Base-by-base conservation (phyloP, 371 early-diverging fungal genomes). In the Mucor sp. region DNA sequence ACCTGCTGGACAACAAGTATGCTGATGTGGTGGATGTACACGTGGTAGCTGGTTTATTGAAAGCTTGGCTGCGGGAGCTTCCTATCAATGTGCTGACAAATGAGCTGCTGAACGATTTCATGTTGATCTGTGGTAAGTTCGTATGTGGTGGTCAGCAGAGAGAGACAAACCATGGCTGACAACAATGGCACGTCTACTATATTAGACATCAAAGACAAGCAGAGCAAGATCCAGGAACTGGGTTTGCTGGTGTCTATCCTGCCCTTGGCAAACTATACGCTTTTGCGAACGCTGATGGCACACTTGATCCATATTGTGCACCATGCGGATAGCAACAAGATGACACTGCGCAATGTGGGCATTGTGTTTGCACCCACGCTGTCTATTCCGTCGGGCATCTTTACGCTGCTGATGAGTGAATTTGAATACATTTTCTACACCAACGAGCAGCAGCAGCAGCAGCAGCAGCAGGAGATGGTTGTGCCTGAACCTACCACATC, bases 11-110 rank as follows among this genome's bases (percentile, higher is more conserved):
- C 53, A 67, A 77, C 43, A 15, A 5, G 6, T n/a, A 44, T 6
- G n/a, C 0, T 17, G 83, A 73, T 27, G 75, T 74, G 37, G 75
- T 74, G 37, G 95, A 95, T 65, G 83, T 90, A 1, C 95, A 95
- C 71, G 92, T 87, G 1, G 88, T 95, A 27, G 93, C 94, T 15
- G 92, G 94, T 2, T 65, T 95, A 50, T 78, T 95, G 53, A 95
- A 95, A 72, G 81, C 91, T 35, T 95, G 89, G 76, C 74, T 95
- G 30, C 85, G 95, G 19, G 93, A 91, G 69, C 83, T 95, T 27
- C 88, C 92, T 14, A 80, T 47, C 21, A 89, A 89, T 33, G 80
- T 95, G 6, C 78, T 95, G 37, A 93, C 95, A 0, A 62, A 79
- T n/a, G 87, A 87, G 14, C 70, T 90, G 23, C 83, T 87, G 41